Base-by-base conservation (phyloP, 805 yeast genomes). In the Saturnispora besseyi region DNA sequence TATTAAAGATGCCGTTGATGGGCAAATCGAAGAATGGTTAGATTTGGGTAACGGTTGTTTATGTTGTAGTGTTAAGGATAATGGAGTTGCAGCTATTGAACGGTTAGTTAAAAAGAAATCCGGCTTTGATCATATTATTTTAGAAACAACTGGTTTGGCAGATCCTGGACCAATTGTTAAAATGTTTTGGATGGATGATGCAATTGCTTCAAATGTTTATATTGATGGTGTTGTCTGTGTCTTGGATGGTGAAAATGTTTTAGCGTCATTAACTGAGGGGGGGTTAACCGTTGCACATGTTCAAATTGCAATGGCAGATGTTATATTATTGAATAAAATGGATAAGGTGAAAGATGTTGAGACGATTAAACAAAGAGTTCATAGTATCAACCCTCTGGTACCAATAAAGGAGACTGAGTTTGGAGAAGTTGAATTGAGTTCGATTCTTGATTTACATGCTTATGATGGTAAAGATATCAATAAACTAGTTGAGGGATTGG, bases 101-200 rank as follows among this genome's bases (percentile, higher is more conserved):
- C 78, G 87, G 51, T 75, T 93, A 57, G 81, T 91, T 53, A 82
- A 80, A 30, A 76, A 81, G 47, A 82, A 79, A 31, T 75, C 76
- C 46, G 67, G 62, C 1, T 89, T 91, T 46, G 99, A 93, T 65
- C 85, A 91, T 61, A 89, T 93, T n/a, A 64, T 93, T 24, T 69
- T 93, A 48, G 99, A 93, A 62, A 93, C 99, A 0, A 88, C 96
- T 0, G 99, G 99, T 0, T 75, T 93, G 13, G 99, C 99, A 0
- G 98, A 93, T 62, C 99, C 99, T 0, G 97, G 90, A 0, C 98
- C 98, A 0, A 88, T 93, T 28, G 96, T 97, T 4, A 79, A 82
- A 55, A 91, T 91, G 96, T 93, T 93, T 66, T 93, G 99, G 99
- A 74, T 90, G 30, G 99, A 93, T 63, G 91, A 87, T 24, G 97